A percentile compares a stretch with the other conserved stretches of the same genome.
Conservation (phyloP, 805 yeast genomes). For the Candida nanaspora region DNA sequence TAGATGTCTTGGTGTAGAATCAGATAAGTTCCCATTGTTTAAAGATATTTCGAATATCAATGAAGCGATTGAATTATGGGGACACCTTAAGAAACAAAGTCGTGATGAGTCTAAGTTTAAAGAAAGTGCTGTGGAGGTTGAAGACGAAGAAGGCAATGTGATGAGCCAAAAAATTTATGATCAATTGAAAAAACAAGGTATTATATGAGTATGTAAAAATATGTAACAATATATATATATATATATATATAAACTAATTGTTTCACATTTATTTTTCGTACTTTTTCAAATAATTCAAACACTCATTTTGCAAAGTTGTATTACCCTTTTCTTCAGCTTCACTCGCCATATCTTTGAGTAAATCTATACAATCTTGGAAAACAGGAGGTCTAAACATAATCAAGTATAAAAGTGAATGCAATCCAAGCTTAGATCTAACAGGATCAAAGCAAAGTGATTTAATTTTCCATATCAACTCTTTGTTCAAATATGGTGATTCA, state of each 20-base stretch:
- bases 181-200: conserved; percentile 83
- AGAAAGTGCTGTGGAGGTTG: conserved; percentile 69
- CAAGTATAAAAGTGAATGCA: conserved; percentile 72
- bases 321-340: conserved; percentile 26
- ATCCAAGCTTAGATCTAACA: conserved; percentile 69
- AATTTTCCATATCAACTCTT: conserved; percentile 54
- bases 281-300: conserved; percentile 38
- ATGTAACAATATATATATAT: not conserved
- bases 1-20: conserved; percentile 61
- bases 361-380: conserved; percentile 41
- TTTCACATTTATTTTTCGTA: conserved; percentile 27
- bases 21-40: conserved; percentile 38
- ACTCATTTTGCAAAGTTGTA: conserved; percentile 43
- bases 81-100: conserved; percentile 30
- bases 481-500: conserved; percentile 75
- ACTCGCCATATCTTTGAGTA: conserved; percentile 41
- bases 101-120: conserved; percentile 31
- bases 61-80: conserved; percentile 62
- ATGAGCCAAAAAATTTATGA: conserved; percentile 78
- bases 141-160: conserved; percentile 89
- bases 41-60: conserved; percentile 57
- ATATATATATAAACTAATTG: not conserved
- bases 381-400: conserved; percentile 91
- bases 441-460: conserved; percentile 82
- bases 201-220: not conserved